A percentile compares a stretch with the other conserved stretches of the same genome.
These are phyloP conservation scores for Apiotrichum sp. DNA, from an alignment of 1,284 basidiomycete species.

Conservation along the genomic window DNA sequence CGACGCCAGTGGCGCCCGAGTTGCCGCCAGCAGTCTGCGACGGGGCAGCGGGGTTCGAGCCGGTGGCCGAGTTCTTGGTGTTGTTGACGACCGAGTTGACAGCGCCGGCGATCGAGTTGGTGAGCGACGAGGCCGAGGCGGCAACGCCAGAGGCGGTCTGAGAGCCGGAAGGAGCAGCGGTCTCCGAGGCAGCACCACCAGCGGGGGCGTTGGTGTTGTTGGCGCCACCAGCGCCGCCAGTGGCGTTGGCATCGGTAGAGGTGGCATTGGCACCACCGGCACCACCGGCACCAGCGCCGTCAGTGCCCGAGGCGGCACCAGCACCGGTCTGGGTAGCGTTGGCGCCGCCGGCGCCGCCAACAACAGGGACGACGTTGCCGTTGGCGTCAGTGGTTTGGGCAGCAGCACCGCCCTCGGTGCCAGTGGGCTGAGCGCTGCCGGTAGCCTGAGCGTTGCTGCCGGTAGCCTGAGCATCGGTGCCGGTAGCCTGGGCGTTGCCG, in stretches of 20 bases:
- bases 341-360: background rate
- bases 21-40: background rate
- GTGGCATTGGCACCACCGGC: background rate
- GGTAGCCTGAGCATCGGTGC: background rate
- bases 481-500: background rate
- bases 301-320: background rate
- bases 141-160: background rate
- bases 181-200: background rate
- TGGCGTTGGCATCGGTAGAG: background rate
- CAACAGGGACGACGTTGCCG: background rate
- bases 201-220: background rate
- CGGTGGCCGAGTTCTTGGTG: background rate
- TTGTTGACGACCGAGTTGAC: background rate
- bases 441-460: background rate
- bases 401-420: background rate
- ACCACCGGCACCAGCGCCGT: background rate
- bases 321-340: background rate
- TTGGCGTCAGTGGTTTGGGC: background rate
- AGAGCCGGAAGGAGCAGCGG: no score
- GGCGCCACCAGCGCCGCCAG: background rate
- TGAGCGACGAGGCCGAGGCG: no score
- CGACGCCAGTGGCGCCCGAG: background rate
- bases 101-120: background rate
- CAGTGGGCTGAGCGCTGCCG: background rate
- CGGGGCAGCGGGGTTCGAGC: background rate